phyloP scores from a whole-genome alignment of 2,329 filamentous ascomycete species.

The Domatiomyces globalis region DNA sequence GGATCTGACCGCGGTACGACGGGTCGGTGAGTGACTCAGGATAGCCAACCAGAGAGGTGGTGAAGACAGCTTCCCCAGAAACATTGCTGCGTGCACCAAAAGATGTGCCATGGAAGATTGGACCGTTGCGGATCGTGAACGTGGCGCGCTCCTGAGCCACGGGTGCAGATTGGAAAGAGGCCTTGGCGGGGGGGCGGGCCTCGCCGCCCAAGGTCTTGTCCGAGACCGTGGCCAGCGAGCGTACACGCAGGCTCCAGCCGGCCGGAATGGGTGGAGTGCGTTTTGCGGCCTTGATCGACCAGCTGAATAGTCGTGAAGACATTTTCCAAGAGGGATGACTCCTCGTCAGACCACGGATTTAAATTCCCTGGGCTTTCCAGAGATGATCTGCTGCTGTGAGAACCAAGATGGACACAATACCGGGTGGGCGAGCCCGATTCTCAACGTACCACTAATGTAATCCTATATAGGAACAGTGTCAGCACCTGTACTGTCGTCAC shows the following conservation, averaged over 20 bases:
- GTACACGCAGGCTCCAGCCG: constrained; percentile 23
- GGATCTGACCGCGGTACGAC: constrained; percentile 66
- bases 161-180: constrained; percentile 41
- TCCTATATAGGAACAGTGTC: constrained; percentile 33
- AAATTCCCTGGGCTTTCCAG: constrained; percentile 54
- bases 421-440: constrained; percentile 6
- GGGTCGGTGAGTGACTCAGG: constrained; percentile 70
- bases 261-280: constrained; percentile 28
- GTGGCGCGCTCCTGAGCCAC: constrained; percentile 67
- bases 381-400: constrained; percentile 41
- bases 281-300: constrained; percentile 34
- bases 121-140: constrained; percentile 90
- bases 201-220: constrained; percentile 27
- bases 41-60: constrained; percentile 92
- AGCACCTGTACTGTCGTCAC: constrained; percentile 17
- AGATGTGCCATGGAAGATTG: constrained; percentile 88
- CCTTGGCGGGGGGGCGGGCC: constrained; percentile 23
- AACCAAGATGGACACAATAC: constrained; percentile 3
- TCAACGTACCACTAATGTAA: constrained; percentile 47
- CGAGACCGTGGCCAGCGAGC: constrained; percentile 16
- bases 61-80: constrained; percentile 96
- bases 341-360: constrained; percentile 22
- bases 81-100: constrained; percentile 96
- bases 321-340: constrained; percentile 30
- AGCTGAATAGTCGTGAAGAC: constrained; percentile 42